A percentile compares a stretch with the other conserved stretches of the same genome.
phyloP scores from a whole-genome alignment of 1,284 basidiomycete genomes.

The Fomitopsis pinicola region DNA sequence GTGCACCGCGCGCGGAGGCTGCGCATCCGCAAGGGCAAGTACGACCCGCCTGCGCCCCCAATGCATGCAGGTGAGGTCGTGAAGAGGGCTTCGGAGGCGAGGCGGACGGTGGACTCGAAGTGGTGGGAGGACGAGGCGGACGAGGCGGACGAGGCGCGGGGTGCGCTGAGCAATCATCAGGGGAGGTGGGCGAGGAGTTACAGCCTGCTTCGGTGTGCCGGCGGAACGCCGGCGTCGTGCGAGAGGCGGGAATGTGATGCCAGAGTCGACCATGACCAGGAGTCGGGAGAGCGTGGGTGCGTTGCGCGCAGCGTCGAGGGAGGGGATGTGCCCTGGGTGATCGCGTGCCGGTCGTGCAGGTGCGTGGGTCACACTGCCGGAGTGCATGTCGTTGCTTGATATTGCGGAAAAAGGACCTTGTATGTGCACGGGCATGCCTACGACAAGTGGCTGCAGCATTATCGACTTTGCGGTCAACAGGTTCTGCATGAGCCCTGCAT shows the following conservation, averaged over 20 bases:
- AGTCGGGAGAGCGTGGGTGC: not conserved
- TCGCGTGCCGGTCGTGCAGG: no score
- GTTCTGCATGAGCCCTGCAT: no score
- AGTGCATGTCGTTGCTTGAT: no score
- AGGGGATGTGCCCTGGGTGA: not conserved
- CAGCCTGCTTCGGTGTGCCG: not conserved
- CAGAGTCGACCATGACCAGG: not conserved
- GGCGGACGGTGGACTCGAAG: not conserved
- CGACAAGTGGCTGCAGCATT: no score
- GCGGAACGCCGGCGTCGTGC: no score
- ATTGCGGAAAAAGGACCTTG: no score
- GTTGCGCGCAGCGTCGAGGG: not conserved
- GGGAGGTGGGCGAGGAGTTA: not conserved
- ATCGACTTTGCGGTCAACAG: no score
- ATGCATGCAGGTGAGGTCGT: not conserved
- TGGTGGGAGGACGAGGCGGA: not conserved
- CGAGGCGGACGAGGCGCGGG: not conserved
- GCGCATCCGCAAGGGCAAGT: not conserved
- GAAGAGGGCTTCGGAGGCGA: not conserved
- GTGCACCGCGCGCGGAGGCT: not conserved
- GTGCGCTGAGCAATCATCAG: not conserved
- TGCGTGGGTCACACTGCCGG: no score
- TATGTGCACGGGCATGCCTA: no score
- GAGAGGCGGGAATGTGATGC: not conserved
- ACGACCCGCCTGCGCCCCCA: not conserved